Evolutionary conservation across 768 basidiomycete species (phyloP).

Genomic region (Leccinum rimulosum): DNA sequence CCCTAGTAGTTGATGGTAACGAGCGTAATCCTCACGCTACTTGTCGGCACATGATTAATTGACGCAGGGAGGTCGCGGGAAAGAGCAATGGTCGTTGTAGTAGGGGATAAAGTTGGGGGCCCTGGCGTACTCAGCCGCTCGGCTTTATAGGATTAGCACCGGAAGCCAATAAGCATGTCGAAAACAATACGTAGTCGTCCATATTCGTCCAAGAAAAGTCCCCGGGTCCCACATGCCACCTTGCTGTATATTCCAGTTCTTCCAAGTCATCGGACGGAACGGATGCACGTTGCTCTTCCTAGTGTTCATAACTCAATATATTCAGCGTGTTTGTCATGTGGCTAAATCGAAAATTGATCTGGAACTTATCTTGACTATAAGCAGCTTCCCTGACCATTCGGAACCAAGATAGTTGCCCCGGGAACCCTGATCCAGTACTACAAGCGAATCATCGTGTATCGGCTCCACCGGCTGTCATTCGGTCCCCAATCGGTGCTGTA

Average conservation of each 20-base stretch:
- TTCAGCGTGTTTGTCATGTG: slow-evolving; percentile 30
- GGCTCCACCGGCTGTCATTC: slow-evolving; percentile 19
- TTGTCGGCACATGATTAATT: slow-evolving; percentile 61
- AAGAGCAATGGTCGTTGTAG: slow-evolving; percentile 1
- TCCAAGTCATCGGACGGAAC: slow-evolving; percentile 14
- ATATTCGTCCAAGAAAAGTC: slow-evolving; percentile 27
- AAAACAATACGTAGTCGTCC: slow-evolving; percentile 29
- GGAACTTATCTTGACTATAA: slow-evolving; percentile 20
- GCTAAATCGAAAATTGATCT: slow-evolving; percentile 23
- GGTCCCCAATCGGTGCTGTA: slow-evolving; percentile 5
- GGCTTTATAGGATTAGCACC: slow-evolving; percentile 30
- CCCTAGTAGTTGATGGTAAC: neutral
- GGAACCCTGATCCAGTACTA: slow-evolving; percentile 20
- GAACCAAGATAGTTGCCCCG: slow-evolving; percentile 25
- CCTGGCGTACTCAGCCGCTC: slow-evolving; percentile 3
- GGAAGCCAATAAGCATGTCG: slow-evolving; percentile 25
- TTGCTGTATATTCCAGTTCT: slow-evolving; percentile 28
- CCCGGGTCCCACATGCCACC: slow-evolving; percentile 24
- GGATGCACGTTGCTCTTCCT: slow-evolving; percentile 21
- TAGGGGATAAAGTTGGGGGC: slow-evolving; percentile 17
- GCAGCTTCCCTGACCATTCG: slow-evolving; percentile 23
- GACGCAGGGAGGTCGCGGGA: neutral
- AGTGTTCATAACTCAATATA: slow-evolving; percentile 15
- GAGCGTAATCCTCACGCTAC: slow-evolving; percentile 58
- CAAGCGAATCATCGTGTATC: slow-evolving; percentile 17